These are phyloP conservation scores for Dryas drummondii DNA, from an alignment of 306 rosid genomes.

Conservation along the genomic window DNA sequence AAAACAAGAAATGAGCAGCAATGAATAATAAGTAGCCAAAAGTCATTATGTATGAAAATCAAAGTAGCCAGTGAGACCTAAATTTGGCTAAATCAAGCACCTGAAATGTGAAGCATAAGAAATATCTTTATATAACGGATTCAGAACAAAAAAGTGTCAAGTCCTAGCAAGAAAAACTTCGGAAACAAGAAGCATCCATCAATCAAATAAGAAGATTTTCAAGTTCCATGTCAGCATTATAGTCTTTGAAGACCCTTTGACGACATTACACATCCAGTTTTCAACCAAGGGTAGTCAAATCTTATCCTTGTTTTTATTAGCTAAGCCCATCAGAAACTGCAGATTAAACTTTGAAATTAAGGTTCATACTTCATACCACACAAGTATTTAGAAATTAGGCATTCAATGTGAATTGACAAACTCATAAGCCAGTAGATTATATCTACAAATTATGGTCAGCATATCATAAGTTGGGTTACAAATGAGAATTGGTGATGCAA, in stretches of 20 bases:
- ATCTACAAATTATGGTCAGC: constrained; percentile 1
- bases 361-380: no score
- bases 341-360: neutral
- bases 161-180: neutral
- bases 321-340: neutral
- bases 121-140: neutral
- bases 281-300: neutral
- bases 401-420: constrained; percentile 1
- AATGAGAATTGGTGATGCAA: neutral
- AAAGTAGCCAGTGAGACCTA: constrained; percentile 1
- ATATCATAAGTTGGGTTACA: neutral
- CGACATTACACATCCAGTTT: neutral
- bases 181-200: neutral
- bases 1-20: constrained; percentile 10
- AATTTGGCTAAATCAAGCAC: neutral
- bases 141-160: neutral
- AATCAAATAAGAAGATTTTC: neutral
- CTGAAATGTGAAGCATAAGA: neutral
- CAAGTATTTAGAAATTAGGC: neutral
- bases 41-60: neutral
- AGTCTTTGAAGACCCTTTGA: neutral
- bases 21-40: neutral
- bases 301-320: neutral
- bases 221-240: neutral
- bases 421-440: neutral